phyloP scores from a whole-genome alignment of 2,329 filamentous ascomycete genomes.

The Cladosporium cucumerinum region DNA sequence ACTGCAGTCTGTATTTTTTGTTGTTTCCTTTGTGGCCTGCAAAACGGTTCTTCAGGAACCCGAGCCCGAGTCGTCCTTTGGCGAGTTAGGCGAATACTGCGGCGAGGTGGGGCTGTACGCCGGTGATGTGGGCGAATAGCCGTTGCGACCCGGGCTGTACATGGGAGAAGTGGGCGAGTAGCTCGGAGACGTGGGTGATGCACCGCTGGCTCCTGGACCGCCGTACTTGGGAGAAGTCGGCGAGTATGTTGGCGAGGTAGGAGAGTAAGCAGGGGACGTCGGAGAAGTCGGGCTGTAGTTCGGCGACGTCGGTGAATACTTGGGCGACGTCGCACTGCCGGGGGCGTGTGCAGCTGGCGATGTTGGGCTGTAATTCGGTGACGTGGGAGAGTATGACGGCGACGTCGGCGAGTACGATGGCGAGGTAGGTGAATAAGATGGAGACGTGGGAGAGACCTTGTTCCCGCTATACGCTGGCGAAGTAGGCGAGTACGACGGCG shows the following conservation, averaged over 20 bases:
- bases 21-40: conserved; percentile 14
- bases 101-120: conserved; percentile 27
- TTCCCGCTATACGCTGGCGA: conserved; percentile 34
- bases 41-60: conserved; percentile 5
- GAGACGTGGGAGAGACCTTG: conserved; percentile 47
- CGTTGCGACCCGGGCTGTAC: conserved; percentile 46
- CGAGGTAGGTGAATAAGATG: conserved; percentile 74
- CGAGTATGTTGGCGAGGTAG: conserved; percentile 56
- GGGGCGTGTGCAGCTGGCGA: conserved; percentile 25
- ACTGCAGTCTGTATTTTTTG: conserved; percentile 6
- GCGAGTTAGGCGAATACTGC: conserved; percentile 35
- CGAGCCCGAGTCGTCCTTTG: conserved; percentile 24
- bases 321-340: conserved; percentile 48
- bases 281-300: conserved; percentile 54
- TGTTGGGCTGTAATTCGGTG: conserved; percentile 48
- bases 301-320: conserved; percentile 49
- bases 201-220: conserved; percentile 43
- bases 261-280: conserved; percentile 59
- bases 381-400: conserved; percentile 68
- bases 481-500: conserved; percentile 36
- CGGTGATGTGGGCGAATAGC: conserved; percentile 33
- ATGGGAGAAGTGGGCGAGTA: conserved; percentile 57
- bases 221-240: conserved; percentile 47
- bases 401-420: conserved; percentile 54
- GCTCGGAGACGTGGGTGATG: conserved; percentile 43